These are phyloP conservation scores for Venustampulla echinocandica DNA, from an alignment of 495 filamentous ascomycete species.

Conservation along the genomic window DNA sequence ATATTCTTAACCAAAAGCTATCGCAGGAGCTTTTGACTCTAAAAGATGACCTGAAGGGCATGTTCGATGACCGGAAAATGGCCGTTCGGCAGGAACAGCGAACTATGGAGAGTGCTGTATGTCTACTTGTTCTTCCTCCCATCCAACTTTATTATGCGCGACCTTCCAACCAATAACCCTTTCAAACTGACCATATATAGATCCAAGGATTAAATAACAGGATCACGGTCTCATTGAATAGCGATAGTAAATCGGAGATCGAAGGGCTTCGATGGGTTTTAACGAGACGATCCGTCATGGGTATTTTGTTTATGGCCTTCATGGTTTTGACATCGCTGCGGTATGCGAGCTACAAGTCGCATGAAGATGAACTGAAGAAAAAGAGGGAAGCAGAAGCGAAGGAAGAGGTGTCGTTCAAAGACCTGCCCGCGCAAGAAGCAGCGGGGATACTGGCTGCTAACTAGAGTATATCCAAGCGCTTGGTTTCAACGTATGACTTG, in stretches of 20 bases:
- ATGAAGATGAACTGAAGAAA: constrained; percentile 32
- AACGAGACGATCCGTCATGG: constrained; percentile 74
- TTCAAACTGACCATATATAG: constrained; percentile 28
- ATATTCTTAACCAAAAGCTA: constrained; percentile 76
- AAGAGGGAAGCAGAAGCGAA: constrained; percentile 17
- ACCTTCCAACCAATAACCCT: too few relatives aligned
- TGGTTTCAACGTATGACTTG: background rate
- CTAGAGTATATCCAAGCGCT: background rate
- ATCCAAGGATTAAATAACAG: constrained; percentile 93
- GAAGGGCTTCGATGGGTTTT: constrained; percentile 87
- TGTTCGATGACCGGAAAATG: constrained; percentile 97
- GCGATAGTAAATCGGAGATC: constrained; percentile 81
- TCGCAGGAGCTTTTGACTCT: constrained; percentile 69
- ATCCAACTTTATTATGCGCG: too few relatives aligned
- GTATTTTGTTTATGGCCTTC: constrained; percentile 57
- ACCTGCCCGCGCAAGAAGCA: constrained; percentile 16
- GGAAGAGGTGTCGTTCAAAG: constrained; percentile 7
- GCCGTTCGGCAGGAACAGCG: constrained; percentile 76
- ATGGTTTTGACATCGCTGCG: constrained; percentile 40
- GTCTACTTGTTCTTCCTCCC: constrained; percentile 23
- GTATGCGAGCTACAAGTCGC: constrained; percentile 24
- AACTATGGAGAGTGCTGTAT: constrained; percentile 61
- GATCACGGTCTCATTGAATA: constrained; percentile 77
- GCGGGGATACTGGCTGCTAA: constrained; percentile 22
- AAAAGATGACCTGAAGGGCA: constrained; percentile 84